Conservation (phyloP, 169 alveolate species). For the Plasmodium coatneyi region DNA sequence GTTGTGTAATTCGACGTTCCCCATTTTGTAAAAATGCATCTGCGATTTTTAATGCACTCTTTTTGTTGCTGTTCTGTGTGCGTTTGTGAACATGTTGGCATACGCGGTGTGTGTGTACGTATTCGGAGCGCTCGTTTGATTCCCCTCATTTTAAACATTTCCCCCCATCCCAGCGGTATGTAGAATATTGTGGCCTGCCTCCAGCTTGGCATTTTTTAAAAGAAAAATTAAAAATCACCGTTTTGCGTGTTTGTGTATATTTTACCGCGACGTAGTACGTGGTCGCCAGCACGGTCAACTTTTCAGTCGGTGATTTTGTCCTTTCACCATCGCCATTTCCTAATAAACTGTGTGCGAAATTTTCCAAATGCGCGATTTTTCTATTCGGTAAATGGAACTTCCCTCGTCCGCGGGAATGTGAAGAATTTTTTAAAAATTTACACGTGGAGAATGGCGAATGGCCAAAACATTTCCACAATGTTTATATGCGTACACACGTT, state of each 20-base stretch:
- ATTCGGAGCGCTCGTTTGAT: background rate
- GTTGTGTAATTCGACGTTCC: slow-evolving; percentile 1
- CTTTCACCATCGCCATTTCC: background rate
- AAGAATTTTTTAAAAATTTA: slow-evolving; percentile 11
- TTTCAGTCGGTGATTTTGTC: background rate
- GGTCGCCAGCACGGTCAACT: background rate
- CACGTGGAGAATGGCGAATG: background rate
- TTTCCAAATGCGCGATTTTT: slow-evolving; percentile 7
- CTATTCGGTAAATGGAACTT: background rate
- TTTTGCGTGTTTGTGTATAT: background rate
- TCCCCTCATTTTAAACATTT: background rate
- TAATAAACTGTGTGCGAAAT: slow-evolving; percentile 31
- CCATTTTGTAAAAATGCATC: slow-evolving; percentile 3
- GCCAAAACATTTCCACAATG: background rate
- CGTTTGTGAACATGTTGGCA: background rate
- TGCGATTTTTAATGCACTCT: slow-evolving; percentile 25
- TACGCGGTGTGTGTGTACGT: background rate
- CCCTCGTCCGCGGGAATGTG: background rate
- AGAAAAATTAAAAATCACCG: background rate
- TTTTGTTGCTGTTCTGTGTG: background rate
- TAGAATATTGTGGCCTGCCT: background rate
- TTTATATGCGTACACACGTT: background rate
- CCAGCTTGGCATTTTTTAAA: slow-evolving; percentile 1
- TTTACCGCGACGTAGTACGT: background rate
- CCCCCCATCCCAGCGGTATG: background rate